Conservation (phyloP, 2,329 filamentous ascomycete species). For the Colletotrichum costaricense region DNA sequence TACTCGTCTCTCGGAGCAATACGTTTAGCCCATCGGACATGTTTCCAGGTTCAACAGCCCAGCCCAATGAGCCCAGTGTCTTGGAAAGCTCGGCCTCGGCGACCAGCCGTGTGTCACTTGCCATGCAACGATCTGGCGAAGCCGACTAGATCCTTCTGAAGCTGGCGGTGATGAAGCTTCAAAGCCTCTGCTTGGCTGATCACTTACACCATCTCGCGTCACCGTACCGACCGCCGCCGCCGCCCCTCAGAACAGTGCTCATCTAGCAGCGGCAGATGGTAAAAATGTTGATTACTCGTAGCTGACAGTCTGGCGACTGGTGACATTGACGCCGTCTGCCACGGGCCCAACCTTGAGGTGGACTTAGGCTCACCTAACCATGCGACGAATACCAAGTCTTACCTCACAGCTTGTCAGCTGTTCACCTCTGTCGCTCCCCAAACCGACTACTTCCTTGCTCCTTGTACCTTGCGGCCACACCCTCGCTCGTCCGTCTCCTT, state of each 20-base stretch:
- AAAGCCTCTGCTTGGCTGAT: conserved; percentile 18
- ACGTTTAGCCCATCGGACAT: conserved; percentile 15
- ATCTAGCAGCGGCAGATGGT: neutral
- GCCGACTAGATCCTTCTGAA: neutral
- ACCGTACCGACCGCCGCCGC: conserved; percentile 19
- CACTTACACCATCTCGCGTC: conserved; percentile 32
- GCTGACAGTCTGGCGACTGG: neutral
- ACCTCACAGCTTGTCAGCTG: conserved; percentile 32
- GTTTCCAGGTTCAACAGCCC: conserved; percentile 1
- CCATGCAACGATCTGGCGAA: neutral
- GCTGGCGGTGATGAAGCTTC: conserved; percentile 11
- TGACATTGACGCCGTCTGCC: conserved; percentile 20
- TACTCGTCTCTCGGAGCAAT: conserved; percentile 29
- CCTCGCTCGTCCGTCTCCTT: conserved; percentile 23
- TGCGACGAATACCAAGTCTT: conserved; percentile 27
- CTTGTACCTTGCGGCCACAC: conserved; percentile 12
- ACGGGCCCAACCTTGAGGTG: conserved; percentile 2
- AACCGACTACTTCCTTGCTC: conserved; percentile 26
- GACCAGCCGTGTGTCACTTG: conserved; percentile 6
- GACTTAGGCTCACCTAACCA: conserved; percentile 8
- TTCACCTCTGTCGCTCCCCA: conserved; percentile 14
- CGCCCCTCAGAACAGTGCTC: neutral
- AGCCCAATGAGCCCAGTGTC: neutral
- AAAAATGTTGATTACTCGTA: conserved; percentile 2
- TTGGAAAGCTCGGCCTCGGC: neutral